These are phyloP conservation scores for Candida pseudocylindracea DNA, from an alignment of 1,139 yeast genomes.

Conservation along the genomic window DNA sequence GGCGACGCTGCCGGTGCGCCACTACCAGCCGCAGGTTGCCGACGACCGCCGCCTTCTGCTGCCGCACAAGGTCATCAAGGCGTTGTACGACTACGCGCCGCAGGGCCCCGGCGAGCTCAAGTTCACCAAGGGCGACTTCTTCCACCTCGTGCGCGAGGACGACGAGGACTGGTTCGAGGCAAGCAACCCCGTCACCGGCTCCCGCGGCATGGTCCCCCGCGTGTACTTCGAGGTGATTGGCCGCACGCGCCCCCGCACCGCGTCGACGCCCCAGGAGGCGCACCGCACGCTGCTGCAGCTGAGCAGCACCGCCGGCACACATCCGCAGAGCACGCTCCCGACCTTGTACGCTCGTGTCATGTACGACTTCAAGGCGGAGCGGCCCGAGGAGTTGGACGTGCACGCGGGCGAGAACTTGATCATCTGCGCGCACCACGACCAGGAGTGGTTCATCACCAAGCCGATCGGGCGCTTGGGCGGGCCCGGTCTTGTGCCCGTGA, in stretches of 20 bases:
- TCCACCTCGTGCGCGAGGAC: constrained; percentile 47
- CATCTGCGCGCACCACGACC: constrained; percentile 88
- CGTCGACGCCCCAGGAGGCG: constrained; percentile 1
- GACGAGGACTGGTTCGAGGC: constrained; percentile 60
- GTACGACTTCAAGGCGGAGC: constrained; percentile 75
- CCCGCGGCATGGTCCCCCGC: constrained; percentile 74
- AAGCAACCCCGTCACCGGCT: constrained; percentile 59
- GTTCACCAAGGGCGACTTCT: constrained; percentile 69
- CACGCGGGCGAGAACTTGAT: constrained; percentile 74
- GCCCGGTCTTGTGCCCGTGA: constrained; percentile 87
- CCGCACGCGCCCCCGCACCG: constrained; percentile 17
- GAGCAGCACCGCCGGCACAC: constrained; percentile 1
- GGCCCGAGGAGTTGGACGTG: constrained; percentile 72
- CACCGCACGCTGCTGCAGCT: constrained; percentile 3
- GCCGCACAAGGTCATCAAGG: constrained; percentile 72
- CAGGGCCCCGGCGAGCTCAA: constrained; percentile 69
- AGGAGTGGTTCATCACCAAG: constrained; percentile 95
- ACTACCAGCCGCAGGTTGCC: no score
- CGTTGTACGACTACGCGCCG: constrained; percentile 55
- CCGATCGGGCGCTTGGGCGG: constrained; percentile 92
- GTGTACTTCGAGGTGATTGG: constrained; percentile 65
- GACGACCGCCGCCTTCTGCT: constrained; percentile 9
- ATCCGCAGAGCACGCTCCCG: constrained; percentile 6
- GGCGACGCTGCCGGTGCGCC: no score
- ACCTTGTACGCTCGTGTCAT: constrained; percentile 26